Conservation (phyloP, 805 yeast species). For the Brettanomyces bruxellensis region DNA sequence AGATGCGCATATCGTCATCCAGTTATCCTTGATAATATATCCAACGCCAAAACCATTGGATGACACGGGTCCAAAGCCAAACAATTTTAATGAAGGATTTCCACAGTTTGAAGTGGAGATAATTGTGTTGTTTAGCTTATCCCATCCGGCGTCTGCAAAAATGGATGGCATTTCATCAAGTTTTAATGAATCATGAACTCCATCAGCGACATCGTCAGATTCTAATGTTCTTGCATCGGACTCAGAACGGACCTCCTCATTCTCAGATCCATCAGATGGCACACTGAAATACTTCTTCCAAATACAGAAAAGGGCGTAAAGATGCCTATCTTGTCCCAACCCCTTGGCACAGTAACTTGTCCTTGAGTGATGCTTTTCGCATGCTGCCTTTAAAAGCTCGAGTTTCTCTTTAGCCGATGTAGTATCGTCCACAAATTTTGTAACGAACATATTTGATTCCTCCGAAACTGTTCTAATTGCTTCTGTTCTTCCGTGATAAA, state of each 20-base stretch:
- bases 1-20: slow-evolving; percentile 71
- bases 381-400: slow-evolving; percentile 54
- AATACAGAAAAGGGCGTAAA: slow-evolving; percentile 78
- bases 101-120: slow-evolving; percentile 87
- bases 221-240: slow-evolving; percentile 27
- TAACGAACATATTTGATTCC: slow-evolving; percentile 73
- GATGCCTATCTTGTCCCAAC: slow-evolving; percentile 85
- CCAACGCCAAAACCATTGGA: slow-evolving; percentile 93
- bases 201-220: slow-evolving; percentile 17
- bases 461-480: slow-evolving; percentile 79
- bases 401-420: slow-evolving; percentile 52
- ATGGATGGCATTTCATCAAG: slow-evolving; percentile 52
- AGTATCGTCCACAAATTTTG: slow-evolving; percentile 68
- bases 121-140: slow-evolving; percentile 67
- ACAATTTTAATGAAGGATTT: slow-evolving; percentile 74
- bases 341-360: slow-evolving; percentile 68
- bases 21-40: slow-evolving; percentile 73
- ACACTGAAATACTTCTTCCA: slow-evolving; percentile 59
- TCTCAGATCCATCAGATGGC: slow-evolving; percentile 7
- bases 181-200: slow-evolving; percentile 12
- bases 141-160: slow-evolving; percentile 86
- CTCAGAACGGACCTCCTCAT: slow-evolving; percentile 14
- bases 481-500: slow-evolving; percentile 87
- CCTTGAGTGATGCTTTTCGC: slow-evolving; percentile 56
- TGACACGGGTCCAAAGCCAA: slow-evolving; percentile 88